Base-by-base conservation (phyloP, 495 filamentous ascomycete genomes). In the Polyplosphaeria fusca region DNA sequence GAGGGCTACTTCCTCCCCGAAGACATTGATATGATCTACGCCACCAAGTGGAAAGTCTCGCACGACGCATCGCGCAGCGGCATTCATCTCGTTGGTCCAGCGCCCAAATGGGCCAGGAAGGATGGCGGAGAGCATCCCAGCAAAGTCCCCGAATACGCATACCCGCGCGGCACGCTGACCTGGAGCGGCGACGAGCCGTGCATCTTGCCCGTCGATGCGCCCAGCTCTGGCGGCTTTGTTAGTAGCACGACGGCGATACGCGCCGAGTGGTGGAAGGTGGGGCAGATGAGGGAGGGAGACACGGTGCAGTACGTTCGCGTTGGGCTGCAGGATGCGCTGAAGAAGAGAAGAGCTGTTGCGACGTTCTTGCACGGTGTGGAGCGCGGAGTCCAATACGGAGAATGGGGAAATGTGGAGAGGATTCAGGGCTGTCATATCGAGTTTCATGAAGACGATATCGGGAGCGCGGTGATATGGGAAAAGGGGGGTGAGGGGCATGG, bases 121-220 rank as follows among this genome's bases (percentile, higher is more conserved):
- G 76, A 82, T 61, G 82, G 82, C 18, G 81, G 80, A 11, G 81
- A 83, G 30, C 82, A 86, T 65, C 82, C 82, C 0, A 76, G 71
- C 13, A 84, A 86, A 55, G 61, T 82, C 4, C 69, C 81, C 18
- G 81, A 86, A 48, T 84, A 82, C 64, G 78, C 77, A 3, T 83
- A 83, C 63, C 74, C 77, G 1, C 71, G 73, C 0, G 79, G 80
- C 1, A 70, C 74, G 0, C 48, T 83, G 13, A 83, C 82, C 57
- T 84, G 76, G 75, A 81, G 77, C 0, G 81, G 81, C 2, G 80
- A 83, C 49, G 76, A 77, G 42, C 72, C 78, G 5, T 78, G 77
- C 25, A 80, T 86, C 30, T 80, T 86, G 47, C 74, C 81, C 0
- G 71, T 77, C 19, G 80, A 85, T 65, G 72, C 72, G 25, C 81